Percentiles rank a stretch among this genome's conserved stretches.
phyloP scores from a whole-genome alignment of 371 early-diverging fungal genomes.

The Dinochytrium kinnereticum region DNA sequence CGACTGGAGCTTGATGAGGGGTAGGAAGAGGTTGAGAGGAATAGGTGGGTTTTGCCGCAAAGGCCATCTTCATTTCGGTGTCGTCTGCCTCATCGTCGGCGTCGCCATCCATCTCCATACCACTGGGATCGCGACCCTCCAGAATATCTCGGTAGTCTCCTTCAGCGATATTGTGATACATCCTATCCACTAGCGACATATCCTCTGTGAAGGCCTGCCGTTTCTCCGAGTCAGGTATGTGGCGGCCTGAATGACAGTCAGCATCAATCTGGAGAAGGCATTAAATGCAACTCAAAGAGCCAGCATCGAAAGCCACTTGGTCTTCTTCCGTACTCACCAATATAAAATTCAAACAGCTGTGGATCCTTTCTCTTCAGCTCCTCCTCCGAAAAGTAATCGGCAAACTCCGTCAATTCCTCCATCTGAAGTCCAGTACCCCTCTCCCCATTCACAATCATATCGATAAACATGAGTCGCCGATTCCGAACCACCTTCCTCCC shows the following conservation, averaged over 20 bases:
- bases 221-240: conserved; percentile 22
- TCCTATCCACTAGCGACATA: conserved; percentile 30
- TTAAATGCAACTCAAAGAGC: no score
- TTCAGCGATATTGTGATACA: conserved; percentile 32
- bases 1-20: neutral
- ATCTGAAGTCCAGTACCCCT: neutral
- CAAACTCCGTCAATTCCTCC: conserved; percentile 7
- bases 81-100: conserved; percentile 9
- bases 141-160: conserved; percentile 1
- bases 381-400: conserved; percentile 13
- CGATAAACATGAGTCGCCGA: conserved; percentile 8
- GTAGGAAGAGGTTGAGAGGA: no score
- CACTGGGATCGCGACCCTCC: neutral
- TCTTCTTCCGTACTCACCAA: conserved; percentile 29
- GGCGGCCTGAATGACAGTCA: conserved; percentile 17
- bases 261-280: no score
- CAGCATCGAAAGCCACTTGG: no score
- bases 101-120: conserved; percentile 1
- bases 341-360: conserved; percentile 26
- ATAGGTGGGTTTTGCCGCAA: no score
- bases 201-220: conserved; percentile 12
- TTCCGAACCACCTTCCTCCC: neutral
- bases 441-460: neutral
- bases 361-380: conserved; percentile 21
- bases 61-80: neutral